Conservation (phyloP, 1,284 basidiomycete species). For the Apiotrichum laibachii region DNA sequence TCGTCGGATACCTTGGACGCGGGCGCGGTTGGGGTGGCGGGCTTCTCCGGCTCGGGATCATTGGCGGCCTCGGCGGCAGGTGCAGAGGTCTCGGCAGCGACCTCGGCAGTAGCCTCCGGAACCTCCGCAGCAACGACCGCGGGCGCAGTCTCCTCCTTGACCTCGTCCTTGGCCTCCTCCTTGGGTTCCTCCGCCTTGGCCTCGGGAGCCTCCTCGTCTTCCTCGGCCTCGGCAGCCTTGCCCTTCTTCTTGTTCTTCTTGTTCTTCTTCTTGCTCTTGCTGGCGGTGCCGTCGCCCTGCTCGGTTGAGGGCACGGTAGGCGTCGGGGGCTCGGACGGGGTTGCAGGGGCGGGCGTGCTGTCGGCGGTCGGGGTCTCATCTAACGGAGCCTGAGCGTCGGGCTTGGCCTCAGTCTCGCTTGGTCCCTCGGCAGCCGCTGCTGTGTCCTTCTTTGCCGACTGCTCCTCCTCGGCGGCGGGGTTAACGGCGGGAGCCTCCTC, state of each 20-base stretch:
- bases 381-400: too few species aligned
- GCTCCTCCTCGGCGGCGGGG: not conserved
- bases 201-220: not conserved
- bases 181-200: not conserved
- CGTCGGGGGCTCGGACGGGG: not conserved
- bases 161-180: not conserved
- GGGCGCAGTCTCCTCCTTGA: not conserved
- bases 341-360: not conserved
- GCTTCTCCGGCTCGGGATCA: not conserved
- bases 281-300: not conserved
- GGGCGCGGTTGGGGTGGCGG: not conserved
- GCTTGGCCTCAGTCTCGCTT: not conserved
- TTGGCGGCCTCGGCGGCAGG: not conserved
- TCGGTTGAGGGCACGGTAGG: too few species aligned
- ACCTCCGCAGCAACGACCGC: not conserved
- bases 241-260: constrained; percentile 16
- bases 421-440: too few species aligned
- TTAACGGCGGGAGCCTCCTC: not conserved
- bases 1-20: not conserved
- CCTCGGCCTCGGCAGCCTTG: constrained; percentile 5
- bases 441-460: not conserved
- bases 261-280: constrained; percentile 9
- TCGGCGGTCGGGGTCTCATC: not conserved
- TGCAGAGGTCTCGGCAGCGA: not conserved
- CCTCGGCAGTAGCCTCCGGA: not conserved